These are phyloP conservation scores for Phytopythium sindhum DNA, from an alignment of 352 stramenopile species.

Conservation along the genomic window DNA sequence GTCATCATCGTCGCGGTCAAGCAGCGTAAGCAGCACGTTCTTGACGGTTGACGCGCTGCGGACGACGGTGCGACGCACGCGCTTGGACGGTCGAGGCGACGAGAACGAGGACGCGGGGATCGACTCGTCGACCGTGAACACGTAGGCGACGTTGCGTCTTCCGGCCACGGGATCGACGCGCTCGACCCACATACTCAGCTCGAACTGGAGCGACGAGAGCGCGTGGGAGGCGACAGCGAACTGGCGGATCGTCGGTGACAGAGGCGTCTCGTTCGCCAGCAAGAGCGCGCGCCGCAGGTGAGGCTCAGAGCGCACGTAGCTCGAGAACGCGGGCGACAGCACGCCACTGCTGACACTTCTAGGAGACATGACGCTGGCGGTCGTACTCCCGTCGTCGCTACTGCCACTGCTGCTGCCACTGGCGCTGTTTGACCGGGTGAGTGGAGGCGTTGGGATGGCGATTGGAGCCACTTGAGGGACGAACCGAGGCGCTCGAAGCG, in stretches of 20 bases:
- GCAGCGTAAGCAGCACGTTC: conserved; percentile 47
- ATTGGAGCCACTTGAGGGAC: conserved; percentile 3
- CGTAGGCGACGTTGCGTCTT: conserved; percentile 64
- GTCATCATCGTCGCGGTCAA: conserved; percentile 13
- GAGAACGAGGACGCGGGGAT: background rate
- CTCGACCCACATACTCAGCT: conserved; percentile 68
- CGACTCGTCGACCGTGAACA: conserved; percentile 49
- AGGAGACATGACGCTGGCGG: background rate
- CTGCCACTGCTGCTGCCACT: conserved; percentile 9
- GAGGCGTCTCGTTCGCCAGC: conserved; percentile 1
- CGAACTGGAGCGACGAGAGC: conserved; percentile 38
- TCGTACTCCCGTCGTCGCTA: background rate
- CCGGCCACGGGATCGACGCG: conserved; percentile 52
- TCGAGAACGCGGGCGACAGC: conserved; percentile 6
- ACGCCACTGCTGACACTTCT: background rate
- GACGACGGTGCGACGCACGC: conserved; percentile 32
- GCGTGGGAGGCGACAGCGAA: conserved; percentile 10
- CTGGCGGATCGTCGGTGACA: conserved; percentile 2
- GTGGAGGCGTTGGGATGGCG: background rate
- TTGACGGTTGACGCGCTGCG: conserved; percentile 63
- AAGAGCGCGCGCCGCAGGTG: background rate
- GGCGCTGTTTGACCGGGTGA: background rate
- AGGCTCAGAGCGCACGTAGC: background rate
- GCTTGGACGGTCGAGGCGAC: conserved; percentile 4
- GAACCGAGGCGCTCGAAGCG: conserved; percentile 2